Evolutionary conservation across 768 basidiomycete species (phyloP).

Genomic region (Pleurotus citrinopileatus): DNA sequence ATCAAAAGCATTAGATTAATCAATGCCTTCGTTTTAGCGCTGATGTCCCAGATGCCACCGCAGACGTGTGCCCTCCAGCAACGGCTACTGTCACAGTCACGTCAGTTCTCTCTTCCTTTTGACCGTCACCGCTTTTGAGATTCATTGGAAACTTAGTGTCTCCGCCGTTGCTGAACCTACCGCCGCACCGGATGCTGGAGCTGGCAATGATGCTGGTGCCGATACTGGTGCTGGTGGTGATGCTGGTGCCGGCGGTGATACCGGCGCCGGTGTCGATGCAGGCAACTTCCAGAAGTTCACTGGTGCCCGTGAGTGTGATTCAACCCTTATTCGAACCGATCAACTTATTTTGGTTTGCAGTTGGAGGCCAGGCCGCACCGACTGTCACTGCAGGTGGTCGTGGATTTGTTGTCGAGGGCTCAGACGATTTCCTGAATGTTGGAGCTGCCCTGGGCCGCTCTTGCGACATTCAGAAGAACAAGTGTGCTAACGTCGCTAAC

Average conservation of each 20-base stretch:
- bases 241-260: background rate
- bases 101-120: background rate
- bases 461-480: constrained; percentile 58
- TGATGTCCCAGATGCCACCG: background rate
- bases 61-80: background rate
- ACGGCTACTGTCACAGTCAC: constrained; percentile 2
- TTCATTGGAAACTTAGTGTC: constrained; percentile 11
- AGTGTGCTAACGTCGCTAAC: constrained; percentile 52
- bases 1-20: background rate
- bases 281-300: constrained; percentile 52
- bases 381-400: constrained; percentile 40
- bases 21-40: background rate
- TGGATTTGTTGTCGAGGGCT: constrained; percentile 46
- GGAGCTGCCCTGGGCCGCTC: constrained; percentile 51
- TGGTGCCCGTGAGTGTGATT: constrained; percentile 36
- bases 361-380: constrained; percentile 43
- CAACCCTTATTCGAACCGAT: background rate
- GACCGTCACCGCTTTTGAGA: background rate
- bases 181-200: constrained; percentile 14
- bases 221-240: background rate
- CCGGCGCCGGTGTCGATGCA: constrained; percentile 15
- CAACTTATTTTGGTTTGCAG: constrained; percentile 22
- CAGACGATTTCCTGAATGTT: constrained; percentile 44
- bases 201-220: constrained; percentile 7
- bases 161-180: constrained; percentile 10